Evolutionary conservation across 805 yeast genomes (phyloP), one percentile per base, ranked within the genome.

Genomic region (Sugiyamaella mastotermitis): DNA sequence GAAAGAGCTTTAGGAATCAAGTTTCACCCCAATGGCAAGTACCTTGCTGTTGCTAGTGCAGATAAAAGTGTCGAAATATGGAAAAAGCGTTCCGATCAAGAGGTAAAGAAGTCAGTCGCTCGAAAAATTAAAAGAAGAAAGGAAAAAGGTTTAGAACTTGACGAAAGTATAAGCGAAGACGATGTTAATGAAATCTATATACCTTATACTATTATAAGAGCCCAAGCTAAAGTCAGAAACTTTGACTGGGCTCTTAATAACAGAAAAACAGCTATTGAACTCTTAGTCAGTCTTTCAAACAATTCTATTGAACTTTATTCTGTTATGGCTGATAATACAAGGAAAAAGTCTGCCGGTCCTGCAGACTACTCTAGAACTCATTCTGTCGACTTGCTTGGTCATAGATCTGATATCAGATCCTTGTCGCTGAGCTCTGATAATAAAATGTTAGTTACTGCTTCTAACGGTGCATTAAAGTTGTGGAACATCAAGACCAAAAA

Each of bases 361-460:
- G 55, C 55, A 4, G 58, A 55, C 14, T 55, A 51, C 34, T 24
- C 42, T 15, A 35, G 72, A 47, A 62, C 68, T 31, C 74, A 74
- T 50, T 60, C 78, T 2, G 67, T 92, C 16, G 95, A 87, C 35
- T 60, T 77, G 29, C 71, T 74, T 37, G 99, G 98, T 15, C 97
- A 88, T 59, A 76, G 97, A 56, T 77, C 86, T 2, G 99, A 92
- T 59, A 71, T 90, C 19, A 72, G 98, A 51, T 72, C 94, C 3
- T 65, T 85, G 55, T 88, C 86, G 49, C 68, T 92, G 24, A 82
- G 94, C 40, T 75, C 78, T 38, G 96, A 90, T 62, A 76, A 80
- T 57, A 77, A 76, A 56, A 64, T 92, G 41, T 64, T 90, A 29
- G 94, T 87, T 2, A 81, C 95, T 1, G 96, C 95, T 0, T 82